Conservation (phyloP, 495 filamentous ascomycete species). For the Podospora comata region DNA sequence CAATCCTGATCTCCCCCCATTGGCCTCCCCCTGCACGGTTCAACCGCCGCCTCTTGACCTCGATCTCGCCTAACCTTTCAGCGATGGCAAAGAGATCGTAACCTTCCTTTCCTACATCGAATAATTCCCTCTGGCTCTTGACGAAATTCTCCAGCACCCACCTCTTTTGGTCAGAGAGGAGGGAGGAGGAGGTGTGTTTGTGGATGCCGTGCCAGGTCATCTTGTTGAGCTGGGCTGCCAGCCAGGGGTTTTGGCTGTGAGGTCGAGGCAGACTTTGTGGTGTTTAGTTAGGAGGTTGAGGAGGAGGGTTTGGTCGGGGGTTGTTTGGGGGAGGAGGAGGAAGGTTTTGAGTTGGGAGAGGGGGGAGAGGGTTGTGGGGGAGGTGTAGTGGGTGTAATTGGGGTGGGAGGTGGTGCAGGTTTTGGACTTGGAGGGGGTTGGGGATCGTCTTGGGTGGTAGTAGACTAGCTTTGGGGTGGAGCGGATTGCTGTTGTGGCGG, state of each 20-base stretch:
- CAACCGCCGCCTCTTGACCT: not conserved
- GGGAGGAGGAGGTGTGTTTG: not conserved
- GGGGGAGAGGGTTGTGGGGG: not conserved
- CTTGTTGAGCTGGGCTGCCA: constrained; percentile 1
- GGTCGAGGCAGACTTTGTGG: not conserved
- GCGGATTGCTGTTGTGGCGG: not conserved
- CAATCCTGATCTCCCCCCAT: not conserved
- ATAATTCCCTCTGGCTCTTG: not conserved
- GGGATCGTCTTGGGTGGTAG: not conserved
- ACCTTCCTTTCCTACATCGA: not conserved
- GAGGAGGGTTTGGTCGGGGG: not conserved
- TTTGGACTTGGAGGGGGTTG: not conserved
- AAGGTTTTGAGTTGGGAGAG: not conserved
- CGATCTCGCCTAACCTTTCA: not conserved
- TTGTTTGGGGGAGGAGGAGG: not conserved
- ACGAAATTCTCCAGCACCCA: not conserved
- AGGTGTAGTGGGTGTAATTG: not conserved
- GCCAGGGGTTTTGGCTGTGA: not conserved
- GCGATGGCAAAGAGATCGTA: not conserved
- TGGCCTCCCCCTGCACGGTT: not conserved
- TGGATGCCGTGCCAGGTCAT: not conserved
- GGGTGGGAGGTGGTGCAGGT: not conserved
- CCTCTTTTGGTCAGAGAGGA: not conserved
- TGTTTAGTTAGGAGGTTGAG: not conserved
- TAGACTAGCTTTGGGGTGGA: not conserved